phyloP scores from a whole-genome alignment of 2,329 filamentous ascomycete species.

The Cordyceps farinosa region DNA sequence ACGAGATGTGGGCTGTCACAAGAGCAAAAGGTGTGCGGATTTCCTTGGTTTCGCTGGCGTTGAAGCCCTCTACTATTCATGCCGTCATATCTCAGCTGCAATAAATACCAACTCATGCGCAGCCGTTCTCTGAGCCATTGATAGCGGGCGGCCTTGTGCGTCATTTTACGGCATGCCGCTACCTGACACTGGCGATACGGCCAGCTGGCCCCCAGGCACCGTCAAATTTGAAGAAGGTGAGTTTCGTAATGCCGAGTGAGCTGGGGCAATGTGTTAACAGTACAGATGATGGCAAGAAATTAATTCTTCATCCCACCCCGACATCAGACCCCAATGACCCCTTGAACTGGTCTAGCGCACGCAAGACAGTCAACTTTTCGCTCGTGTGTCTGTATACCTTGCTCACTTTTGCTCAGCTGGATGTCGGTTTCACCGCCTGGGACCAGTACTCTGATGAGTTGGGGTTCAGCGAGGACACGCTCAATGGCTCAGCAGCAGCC shows the following conservation, averaged over 20 bases:
- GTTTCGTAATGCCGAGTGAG: neutral
- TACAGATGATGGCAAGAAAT: slow-evolving; percentile 7
- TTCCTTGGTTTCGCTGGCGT: neutral
- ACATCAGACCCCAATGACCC: slow-evolving; percentile 49
- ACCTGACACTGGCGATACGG: neutral
- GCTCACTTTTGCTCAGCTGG: slow-evolving; percentile 18
- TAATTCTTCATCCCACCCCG: slow-evolving; percentile 24
- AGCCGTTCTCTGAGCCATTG: neutral
- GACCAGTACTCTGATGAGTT: slow-evolving; percentile 12
- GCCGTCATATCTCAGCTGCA: neutral
- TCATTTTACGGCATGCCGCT: neutral
- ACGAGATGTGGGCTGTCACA: neutral
- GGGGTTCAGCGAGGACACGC: slow-evolving; percentile 11
- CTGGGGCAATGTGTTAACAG: neutral
- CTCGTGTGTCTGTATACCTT: slow-evolving; percentile 40
- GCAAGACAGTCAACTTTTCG: slow-evolving; percentile 27
- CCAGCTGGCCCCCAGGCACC: slow-evolving; percentile 7
- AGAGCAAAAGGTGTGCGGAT: neutral
- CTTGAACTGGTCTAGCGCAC: slow-evolving; percentile 53
- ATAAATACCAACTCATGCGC: neutral
- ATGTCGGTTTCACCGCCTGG: slow-evolving; percentile 17
- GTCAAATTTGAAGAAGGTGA: slow-evolving; percentile 9
- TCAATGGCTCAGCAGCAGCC: slow-evolving; percentile 17
- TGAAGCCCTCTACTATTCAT: neutral
- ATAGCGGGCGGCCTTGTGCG: neutral